Base-by-base conservation (phyloP, 2,329 filamentous ascomycete genomes). In the Pestalotiopsis sp. region DNA sequence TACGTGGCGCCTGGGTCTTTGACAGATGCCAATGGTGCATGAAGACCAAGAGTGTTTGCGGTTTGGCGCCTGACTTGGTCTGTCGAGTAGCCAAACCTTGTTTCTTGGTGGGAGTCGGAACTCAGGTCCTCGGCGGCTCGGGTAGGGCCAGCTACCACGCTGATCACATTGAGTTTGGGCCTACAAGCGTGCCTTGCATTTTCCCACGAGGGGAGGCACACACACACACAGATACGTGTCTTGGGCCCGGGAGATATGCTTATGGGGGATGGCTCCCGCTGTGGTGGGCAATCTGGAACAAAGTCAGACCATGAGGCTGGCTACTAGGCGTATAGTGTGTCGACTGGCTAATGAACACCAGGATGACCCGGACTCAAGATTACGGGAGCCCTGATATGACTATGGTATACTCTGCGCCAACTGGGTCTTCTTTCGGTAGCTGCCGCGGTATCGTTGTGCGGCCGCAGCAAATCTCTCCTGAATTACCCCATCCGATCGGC, bases 11-110 rank as follows among this genome's bases (percentile, higher is more conserved):
- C 45, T n/a, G 23, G 57, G 57, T 31, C 56, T 58, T 17, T 59
- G 23, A 52, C 23, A 59, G 57, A 59, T 59, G 57, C 57, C 57
- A 31, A 59, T 59, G 57, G 57, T 59, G 57, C 27, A 59, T 25
- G 20, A 59, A 59, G 23, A 59, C 57, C 27, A 31, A 14, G 57
- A 31, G n/a, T 59, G 4, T 20, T 59, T 59, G 57, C 7, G 57
- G 57, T 27, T 52, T 52, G 45, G 45, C 45, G 45, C 45, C 17
- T 17, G 17, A n/a, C 6, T n/a, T 17, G 45, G 45, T 17, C 27
- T 52, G 45, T 52, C 17, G 45, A 17, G 45, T 52, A 52, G 45
- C 45, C 45, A 52, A 52, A 52, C 45, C 17, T 20, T 52, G 17
- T 52, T 52, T n/a, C 41, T 52, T 31, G 27, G 45, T 52, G 45